These are phyloP conservation scores for Canariomyces notabilis DNA, from an alignment of 2,329 filamentous ascomycete genomes.

Conservation along the genomic window DNA sequence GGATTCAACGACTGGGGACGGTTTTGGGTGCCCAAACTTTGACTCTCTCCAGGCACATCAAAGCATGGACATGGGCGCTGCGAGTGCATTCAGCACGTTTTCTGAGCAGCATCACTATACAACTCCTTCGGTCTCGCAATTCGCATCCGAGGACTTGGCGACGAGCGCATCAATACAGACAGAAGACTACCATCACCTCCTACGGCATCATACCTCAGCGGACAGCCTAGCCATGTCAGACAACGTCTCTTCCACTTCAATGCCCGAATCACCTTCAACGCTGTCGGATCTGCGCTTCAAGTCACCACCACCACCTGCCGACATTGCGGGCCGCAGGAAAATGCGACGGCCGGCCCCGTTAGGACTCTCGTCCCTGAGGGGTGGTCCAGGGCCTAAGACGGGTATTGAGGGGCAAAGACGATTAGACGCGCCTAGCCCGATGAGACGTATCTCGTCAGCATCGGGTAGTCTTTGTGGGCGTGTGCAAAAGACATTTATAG, in stretches of 20 bases:
- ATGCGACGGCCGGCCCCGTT: conserved; percentile 45
- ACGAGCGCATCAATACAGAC: conserved; percentile 4
- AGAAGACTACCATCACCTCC: conserved; percentile 5
- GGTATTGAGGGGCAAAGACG: conserved; percentile 44
- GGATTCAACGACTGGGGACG: neutral
- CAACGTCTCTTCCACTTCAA: conserved; percentile 30
- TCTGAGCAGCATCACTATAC: conserved; percentile 20
- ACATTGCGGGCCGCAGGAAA: conserved; percentile 51
- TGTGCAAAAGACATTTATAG: conserved; percentile 37
- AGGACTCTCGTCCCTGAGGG: conserved; percentile 42
- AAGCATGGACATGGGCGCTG: conserved; percentile 8
- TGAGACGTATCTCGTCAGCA: conserved; percentile 51
- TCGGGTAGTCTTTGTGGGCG: conserved; percentile 39
- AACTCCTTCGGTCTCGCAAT: conserved; percentile 13
- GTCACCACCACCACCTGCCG: conserved; percentile 46
- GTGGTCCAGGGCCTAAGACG: conserved; percentile 41
- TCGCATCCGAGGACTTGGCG: conserved; percentile 21
- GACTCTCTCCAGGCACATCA: conserved; percentile 6
- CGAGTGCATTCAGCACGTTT: conserved; percentile 13
- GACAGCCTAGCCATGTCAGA: conserved; percentile 24
- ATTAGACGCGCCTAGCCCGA: conserved; percentile 42
- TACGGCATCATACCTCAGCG: conserved; percentile 12
- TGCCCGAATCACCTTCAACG: conserved; percentile 27
- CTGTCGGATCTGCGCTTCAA: conserved; percentile 37
- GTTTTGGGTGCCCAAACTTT: conserved; percentile 7